Conservation (phyloP, 495 filamentous ascomycete genomes). For the Xylaria flabelliformis region DNA sequence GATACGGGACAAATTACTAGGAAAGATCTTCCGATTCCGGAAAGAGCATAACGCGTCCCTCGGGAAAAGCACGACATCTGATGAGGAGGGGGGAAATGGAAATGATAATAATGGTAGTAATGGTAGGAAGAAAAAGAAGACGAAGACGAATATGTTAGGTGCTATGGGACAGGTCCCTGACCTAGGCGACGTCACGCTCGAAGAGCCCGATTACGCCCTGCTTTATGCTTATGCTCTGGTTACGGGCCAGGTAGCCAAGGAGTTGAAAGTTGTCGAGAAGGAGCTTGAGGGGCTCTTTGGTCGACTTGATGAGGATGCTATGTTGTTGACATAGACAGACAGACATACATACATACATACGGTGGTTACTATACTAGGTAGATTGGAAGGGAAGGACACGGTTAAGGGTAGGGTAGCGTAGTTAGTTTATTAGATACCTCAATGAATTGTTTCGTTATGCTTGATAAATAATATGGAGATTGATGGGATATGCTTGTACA, state of each 20-base stretch:
- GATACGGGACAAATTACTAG: slow-evolving; percentile 82
- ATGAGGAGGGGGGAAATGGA: slow-evolving; percentile 21
- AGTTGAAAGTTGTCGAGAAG: slow-evolving; percentile 71
- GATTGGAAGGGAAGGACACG: not conserved
- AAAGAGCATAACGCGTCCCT: slow-evolving; percentile 63
- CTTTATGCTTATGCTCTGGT: slow-evolving; percentile 66
- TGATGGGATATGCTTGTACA: too few species aligned
- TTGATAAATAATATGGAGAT: too few species aligned
- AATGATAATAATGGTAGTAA: slow-evolving; percentile 29
- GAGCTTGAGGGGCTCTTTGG: slow-evolving; percentile 79
- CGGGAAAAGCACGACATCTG: not conserved
- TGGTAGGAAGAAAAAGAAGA: too few species aligned
- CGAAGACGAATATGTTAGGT: slow-evolving; percentile 2
- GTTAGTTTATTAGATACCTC: not conserved
- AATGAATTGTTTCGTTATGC: too few species aligned
- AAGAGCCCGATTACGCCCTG: slow-evolving; percentile 60
- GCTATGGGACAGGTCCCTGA: slow-evolving; percentile 20
- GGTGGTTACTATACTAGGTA: not conserved
- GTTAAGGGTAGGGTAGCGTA: not conserved
- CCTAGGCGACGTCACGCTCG: slow-evolving; percentile 41
- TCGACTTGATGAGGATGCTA: slow-evolving; percentile 72
- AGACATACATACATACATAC: not conserved
- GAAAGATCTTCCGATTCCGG: slow-evolving; percentile 85
- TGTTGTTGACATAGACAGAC: slow-evolving; percentile 57
- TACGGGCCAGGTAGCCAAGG: slow-evolving; percentile 69